Conservation (phyloP, 352 stramenopile genomes). For the Bremia lactucae region DNA sequence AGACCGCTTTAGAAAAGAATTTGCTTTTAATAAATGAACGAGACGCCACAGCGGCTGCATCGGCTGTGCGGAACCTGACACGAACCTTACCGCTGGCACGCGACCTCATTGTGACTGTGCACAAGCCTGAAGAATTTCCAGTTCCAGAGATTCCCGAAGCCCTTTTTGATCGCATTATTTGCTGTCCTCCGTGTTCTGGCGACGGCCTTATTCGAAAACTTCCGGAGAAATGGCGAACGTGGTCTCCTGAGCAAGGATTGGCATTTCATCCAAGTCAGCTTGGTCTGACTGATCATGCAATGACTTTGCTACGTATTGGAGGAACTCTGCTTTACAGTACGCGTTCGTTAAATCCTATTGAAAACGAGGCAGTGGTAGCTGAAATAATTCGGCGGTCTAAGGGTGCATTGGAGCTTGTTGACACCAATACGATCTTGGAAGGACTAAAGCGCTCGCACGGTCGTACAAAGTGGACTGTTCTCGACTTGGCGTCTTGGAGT, state of each 20-base stretch:
- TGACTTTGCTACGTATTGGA: conserved; percentile 36
- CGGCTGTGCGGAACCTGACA: conserved; percentile 39
- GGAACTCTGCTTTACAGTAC: conserved; percentile 64
- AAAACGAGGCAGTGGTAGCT: conserved; percentile 79
- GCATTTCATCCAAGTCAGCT: conserved; percentile 60
- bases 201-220: conserved; percentile 71
- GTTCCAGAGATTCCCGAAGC: conserved; percentile 15
- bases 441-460: conserved; percentile 32
- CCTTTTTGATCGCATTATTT: conserved; percentile 70
- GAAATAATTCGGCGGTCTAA: conserved; percentile 45
- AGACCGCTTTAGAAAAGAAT: conserved; percentile 7
- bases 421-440: conserved; percentile 29
- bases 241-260: conserved; percentile 40
- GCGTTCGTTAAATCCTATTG: conserved; percentile 71
- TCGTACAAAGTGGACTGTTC: conserved; percentile 43
- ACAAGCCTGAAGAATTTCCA: conserved; percentile 72
- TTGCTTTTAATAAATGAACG: conserved; percentile 71
- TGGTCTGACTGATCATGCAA: conserved; percentile 62
- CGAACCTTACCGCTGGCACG: conserved; percentile 41
- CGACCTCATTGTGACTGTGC: conserved; percentile 48
- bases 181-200: conserved; percentile 65
- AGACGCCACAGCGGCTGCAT: conserved; percentile 39
- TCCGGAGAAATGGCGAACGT: conserved; percentile 72
- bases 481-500: conserved; percentile 50
- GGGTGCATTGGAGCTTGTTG: conserved; percentile 49